phyloP scores from a whole-genome alignment of 805 yeast genomes.

The Metahyphopichia silvanorum region DNA sequence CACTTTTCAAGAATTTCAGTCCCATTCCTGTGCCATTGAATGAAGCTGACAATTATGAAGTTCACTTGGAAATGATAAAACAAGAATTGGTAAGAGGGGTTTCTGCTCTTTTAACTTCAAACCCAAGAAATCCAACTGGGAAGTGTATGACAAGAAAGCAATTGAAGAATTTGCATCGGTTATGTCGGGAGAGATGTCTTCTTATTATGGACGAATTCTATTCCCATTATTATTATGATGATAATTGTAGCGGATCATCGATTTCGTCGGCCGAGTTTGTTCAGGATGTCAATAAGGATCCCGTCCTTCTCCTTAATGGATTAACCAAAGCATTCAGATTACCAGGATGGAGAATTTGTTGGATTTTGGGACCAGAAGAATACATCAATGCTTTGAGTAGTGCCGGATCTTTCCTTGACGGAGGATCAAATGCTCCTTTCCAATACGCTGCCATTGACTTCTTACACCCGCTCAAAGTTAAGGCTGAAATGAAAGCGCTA shows the following conservation, averaged over 20 bases:
- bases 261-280: conserved; percentile 49
- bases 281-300: conserved; percentile 54
- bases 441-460: conserved; percentile 58
- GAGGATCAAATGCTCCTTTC: conserved; percentile 61
- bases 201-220: conserved; percentile 65
- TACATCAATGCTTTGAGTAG: conserved; percentile 53
- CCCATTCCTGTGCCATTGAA: conserved; percentile 62
- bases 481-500: conserved; percentile 52
- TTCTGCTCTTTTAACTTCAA: conserved; percentile 54
- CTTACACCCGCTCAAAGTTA: conserved; percentile 49
- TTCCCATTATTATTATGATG: conserved; percentile 55
- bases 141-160: conserved; percentile 47
- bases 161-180: conserved; percentile 45
- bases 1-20: conserved; percentile 58
- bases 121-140: conserved; percentile 65
- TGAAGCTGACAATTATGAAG: conserved; percentile 54
- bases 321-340: conserved; percentile 58
- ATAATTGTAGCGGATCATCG: conserved; percentile 50
- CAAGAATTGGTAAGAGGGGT: conserved; percentile 56
- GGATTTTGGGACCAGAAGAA: conserved; percentile 62
- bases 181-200: conserved; percentile 52
- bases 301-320: conserved; percentile 58
- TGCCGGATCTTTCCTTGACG: conserved; percentile 59
- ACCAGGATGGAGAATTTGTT: conserved; percentile 65
- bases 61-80: conserved; percentile 50